phyloP scores from a whole-genome alignment of 345 rosid species.

The Syzygium aqueum region DNA sequence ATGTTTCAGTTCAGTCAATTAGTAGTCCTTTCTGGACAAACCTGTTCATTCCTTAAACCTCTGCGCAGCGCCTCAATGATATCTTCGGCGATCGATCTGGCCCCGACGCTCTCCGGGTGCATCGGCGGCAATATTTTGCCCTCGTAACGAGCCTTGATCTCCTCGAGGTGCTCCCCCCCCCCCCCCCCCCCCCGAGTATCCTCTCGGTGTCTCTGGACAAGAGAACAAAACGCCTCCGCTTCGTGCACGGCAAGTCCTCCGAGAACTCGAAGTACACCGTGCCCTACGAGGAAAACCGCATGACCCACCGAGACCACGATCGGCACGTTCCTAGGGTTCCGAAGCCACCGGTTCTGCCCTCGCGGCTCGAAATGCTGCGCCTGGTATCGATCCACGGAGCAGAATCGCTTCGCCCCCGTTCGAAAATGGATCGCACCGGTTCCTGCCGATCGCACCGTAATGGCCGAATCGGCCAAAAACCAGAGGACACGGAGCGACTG shows the following conservation, averaged over 20 bases:
- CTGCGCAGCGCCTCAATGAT: constrained; percentile 66
- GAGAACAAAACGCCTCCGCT: constrained; percentile 70
- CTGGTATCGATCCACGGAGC: constrained; percentile 54
- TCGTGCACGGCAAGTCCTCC: constrained; percentile 83
- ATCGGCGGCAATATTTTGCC: constrained; percentile 69
- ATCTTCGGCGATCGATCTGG: constrained; percentile 57
- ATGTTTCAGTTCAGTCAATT: not conserved
- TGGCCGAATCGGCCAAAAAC: not conserved
- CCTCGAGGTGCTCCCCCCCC: constrained; percentile 60
- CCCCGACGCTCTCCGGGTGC: constrained; percentile 76
- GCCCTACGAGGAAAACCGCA: constrained; percentile 28
- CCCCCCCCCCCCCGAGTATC: constrained; percentile 43
- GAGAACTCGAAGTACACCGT: constrained; percentile 42
- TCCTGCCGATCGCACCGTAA: not conserved
- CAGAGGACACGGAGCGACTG: not conserved
- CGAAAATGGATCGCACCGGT: constrained; percentile 4
- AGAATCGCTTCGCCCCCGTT: constrained; percentile 31
- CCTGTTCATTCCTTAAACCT: constrained; percentile 58
- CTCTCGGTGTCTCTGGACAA: constrained; percentile 58
- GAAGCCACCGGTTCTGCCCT: constrained; percentile 53
- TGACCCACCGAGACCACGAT: constrained; percentile 28
- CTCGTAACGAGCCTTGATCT: constrained; percentile 40
- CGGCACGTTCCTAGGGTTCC: constrained; percentile 46
- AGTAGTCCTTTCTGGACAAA: not conserved
- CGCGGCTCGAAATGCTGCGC: constrained; percentile 66